Evolutionary conservation across 306 rosid genomes (phyloP).

Genomic region (Quercus glauca): DNA sequence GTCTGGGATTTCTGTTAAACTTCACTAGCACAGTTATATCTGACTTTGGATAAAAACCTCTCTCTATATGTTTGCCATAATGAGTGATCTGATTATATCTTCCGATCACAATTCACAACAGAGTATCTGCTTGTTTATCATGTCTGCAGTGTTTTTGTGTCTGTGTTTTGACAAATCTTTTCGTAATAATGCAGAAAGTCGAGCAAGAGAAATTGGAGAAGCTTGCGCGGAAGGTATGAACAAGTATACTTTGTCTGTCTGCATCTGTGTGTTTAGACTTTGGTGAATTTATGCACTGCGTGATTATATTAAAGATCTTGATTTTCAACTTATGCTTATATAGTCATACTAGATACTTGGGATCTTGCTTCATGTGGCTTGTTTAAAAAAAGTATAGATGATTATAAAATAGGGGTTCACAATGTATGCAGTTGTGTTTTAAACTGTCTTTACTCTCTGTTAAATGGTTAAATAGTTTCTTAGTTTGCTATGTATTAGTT

Average conservation of each 20-base stretch:
- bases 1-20: neutral
- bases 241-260: neutral
- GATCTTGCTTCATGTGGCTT: neutral
- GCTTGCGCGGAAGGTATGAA: constrained; percentile 78
- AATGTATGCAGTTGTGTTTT: neutral
- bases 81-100: neutral
- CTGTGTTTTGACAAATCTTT: neutral
- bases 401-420: neutral
- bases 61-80: neutral
- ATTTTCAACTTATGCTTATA: neutral
- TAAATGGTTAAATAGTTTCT: neutral
- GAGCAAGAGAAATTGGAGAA: constrained; percentile 90
- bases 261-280: constrained; percentile 3
- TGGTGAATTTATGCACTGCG: neutral
- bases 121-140: constrained; percentile 14
- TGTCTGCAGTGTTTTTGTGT: neutral
- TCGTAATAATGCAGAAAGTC: constrained; percentile 52
- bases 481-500: neutral
- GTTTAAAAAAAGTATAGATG: neutral
- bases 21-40: neutral
- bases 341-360: neutral
- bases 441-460: neutral
- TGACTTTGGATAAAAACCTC: neutral
- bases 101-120: neutral
- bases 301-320: neutral